phyloP scores from a whole-genome alignment of 352 stramenopile species.

The Pythium folliculosum region DNA sequence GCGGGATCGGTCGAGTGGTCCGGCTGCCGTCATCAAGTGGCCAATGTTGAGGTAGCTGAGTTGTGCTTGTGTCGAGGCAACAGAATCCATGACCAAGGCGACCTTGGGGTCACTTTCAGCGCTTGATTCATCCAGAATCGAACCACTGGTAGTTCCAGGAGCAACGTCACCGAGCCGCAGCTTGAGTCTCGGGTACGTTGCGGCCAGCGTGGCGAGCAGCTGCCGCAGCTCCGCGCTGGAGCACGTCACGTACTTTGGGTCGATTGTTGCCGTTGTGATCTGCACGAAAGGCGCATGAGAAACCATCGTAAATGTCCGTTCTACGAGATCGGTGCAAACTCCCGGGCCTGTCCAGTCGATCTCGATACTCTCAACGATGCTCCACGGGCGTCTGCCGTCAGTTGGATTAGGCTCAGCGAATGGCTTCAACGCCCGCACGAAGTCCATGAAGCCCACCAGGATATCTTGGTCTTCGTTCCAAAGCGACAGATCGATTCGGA shows the following conservation, averaged over 20 bases:
- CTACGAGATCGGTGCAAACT: conserved; percentile 9
- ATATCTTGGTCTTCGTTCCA: conserved; percentile 14
- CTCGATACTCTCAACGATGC: conserved; percentile 13
- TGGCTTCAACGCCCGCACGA: conserved; percentile 8
- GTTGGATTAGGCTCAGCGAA: not conserved
- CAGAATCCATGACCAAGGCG: not conserved
- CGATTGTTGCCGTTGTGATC: conserved; percentile 6
- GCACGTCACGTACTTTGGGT: conserved; percentile 2
- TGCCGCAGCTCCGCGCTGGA: not conserved
- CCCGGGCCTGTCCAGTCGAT: conserved; percentile 13
- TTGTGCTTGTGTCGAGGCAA: not conserved
- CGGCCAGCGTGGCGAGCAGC: not conserved
- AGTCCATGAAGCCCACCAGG: conserved; percentile 6
- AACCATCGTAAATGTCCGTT: not conserved
- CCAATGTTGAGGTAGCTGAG: conserved; percentile 17
- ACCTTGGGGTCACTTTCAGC: not conserved
- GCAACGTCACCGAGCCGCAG: conserved; percentile 10
- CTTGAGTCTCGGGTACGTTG: conserved; percentile 11
- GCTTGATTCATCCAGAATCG: not conserved
- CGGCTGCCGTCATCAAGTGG: not conserved
- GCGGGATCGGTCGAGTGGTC: not conserved
- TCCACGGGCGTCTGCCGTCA: not conserved
- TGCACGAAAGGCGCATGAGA: conserved; percentile 1
- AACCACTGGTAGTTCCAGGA: not conserved
- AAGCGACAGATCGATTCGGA: conserved; percentile 17